These are phyloP conservation scores for Fusarium protoensiforme DNA, from an alignment of 2,329 filamentous ascomycete species.

Conservation along the genomic window DNA sequence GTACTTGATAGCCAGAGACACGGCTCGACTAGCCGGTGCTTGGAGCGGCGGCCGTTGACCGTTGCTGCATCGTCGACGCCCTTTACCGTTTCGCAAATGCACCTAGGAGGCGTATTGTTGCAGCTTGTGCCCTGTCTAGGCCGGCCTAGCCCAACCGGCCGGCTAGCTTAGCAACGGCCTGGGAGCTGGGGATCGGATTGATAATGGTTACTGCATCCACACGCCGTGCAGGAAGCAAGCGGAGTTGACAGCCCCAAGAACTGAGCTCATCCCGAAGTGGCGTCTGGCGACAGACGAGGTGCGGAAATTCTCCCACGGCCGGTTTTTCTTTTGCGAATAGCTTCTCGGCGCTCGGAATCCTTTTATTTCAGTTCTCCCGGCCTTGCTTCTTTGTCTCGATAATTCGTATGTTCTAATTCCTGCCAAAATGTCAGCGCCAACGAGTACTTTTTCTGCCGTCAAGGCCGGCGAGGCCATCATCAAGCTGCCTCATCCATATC, in stretches of 20 bases:
- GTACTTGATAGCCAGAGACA: not conserved
- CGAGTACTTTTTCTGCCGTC: constrained; percentile 34
- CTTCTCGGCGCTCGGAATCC: constrained; percentile 14
- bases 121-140: constrained; percentile 1
- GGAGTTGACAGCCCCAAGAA: not conserved
- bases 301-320: constrained; percentile 12
- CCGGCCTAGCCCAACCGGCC: not conserved
- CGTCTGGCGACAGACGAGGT: not conserved
- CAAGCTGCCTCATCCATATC: constrained; percentile 63
- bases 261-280: constrained; percentile 22
- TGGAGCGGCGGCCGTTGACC: not conserved
- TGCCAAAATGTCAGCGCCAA: constrained; percentile 30
- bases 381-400: not conserved
- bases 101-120: constrained; percentile 3
- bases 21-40: constrained; percentile 3
- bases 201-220: constrained; percentile 1
- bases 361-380: not conserved
- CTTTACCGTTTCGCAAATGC: not conserved
- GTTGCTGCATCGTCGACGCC: constrained; percentile 13
- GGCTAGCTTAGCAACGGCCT: constrained; percentile 7
- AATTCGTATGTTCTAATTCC: not conserved
- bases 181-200: constrained; percentile 14
- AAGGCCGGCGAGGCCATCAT: constrained; percentile 52
- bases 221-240: constrained; percentile 3
- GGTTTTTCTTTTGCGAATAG: constrained; percentile 33